Base-by-base conservation (phyloP, 75 land plant species). In the Cupressus sempervirens region DNA sequence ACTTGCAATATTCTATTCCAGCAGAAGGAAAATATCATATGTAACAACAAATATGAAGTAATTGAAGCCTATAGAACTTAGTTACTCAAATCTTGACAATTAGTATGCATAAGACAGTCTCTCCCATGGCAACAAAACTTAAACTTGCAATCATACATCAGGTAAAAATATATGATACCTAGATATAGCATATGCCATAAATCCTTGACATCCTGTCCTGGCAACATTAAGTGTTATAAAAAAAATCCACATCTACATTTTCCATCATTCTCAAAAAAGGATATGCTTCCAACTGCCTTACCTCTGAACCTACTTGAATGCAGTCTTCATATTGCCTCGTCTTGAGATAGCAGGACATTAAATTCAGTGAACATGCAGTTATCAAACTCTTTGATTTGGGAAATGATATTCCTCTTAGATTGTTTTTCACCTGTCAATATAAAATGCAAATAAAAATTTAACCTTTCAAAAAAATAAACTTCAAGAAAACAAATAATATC, bases 341-440 rank as follows among this genome's bases (percentile, higher is more conserved):
- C 86, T 93, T 98, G 87, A 98, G 85, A 82, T 94, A 98, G 85
- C 99, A 98, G 23, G 99, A 98, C 99, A 98, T 98, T 89, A 94
- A 85, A 81, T 98, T 98, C 84, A 94, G 88, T 13, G 94, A 93
- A 87, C 98, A 98, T 46, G 96, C 92, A 86, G 91, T 80, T 52
- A 84, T 84, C 76, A 98, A 89, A 62, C 83, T 86, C 77, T 83
- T 86, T 5, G 91, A 88, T 87, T 91, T 87, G 20, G 93, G 65
- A 2, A 87, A 35, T 8, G 87, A 87, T 48, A 91, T 80, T 38
- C 86, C 88, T 81, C 85, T 77, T 38, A 96, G 85, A 54, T 97
- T 97, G 45, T 86, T 86, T 85, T 94, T 97, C 80, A 95, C 99
- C 99, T 97, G 88, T 23, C 84, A 15, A 62, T 35, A 41, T 18